A percentile compares a stretch with the other conserved stretches of the same genome.
Conservation (phyloP, 352 stramenopile genomes). For the Peronospora destructor region DNA sequence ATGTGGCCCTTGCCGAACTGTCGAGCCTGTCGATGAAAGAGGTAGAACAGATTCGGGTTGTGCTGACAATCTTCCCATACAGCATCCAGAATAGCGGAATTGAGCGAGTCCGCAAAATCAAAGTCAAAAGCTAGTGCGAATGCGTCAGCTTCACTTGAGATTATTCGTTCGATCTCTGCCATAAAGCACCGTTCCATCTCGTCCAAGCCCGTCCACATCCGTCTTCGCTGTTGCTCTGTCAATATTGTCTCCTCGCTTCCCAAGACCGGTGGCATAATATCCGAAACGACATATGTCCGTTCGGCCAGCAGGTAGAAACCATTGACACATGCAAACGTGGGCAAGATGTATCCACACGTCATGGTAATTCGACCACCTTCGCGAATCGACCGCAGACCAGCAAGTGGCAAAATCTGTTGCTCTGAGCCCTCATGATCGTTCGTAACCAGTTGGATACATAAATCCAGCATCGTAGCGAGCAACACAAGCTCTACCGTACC, state of each 20-base stretch:
- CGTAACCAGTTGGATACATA: conserved; percentile 65
- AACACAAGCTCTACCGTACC: conserved; percentile 61
- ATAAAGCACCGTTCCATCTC: conserved; percentile 70
- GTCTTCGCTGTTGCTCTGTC: conserved; percentile 20
- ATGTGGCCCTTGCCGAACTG: conserved; percentile 66
- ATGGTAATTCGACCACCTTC: conserved; percentile 44
- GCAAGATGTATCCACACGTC: conserved; percentile 66
- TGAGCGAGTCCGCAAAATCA: conserved; percentile 55
- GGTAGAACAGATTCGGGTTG: conserved; percentile 76
- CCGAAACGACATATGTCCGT: conserved; percentile 6
- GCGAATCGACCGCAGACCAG: conserved; percentile 42
- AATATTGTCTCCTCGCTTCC: conserved; percentile 14
- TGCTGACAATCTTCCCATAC: conserved; percentile 83
- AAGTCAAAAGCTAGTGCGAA: conserved; percentile 45
- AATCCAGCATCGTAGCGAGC: conserved; percentile 69
- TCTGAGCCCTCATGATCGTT: conserved; percentile 74
- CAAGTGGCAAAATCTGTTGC: conserved; percentile 52
- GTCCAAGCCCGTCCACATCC: conserved; percentile 66
- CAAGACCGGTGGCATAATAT: conserved; percentile 1
- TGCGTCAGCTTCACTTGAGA: conserved; percentile 20
- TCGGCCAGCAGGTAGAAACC: conserved; percentile 62
- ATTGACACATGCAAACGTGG: conserved; percentile 58
- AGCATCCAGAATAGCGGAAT: conserved; percentile 66
- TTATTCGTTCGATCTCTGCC: conserved; percentile 43
- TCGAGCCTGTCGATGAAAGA: conserved; percentile 72